A percentile compares a stretch with the other conserved stretches of the same genome.
Evolutionary conservation across 2,329 filamentous ascomycete genomes (phyloP).

Genomic region (Xylaria digitata): DNA sequence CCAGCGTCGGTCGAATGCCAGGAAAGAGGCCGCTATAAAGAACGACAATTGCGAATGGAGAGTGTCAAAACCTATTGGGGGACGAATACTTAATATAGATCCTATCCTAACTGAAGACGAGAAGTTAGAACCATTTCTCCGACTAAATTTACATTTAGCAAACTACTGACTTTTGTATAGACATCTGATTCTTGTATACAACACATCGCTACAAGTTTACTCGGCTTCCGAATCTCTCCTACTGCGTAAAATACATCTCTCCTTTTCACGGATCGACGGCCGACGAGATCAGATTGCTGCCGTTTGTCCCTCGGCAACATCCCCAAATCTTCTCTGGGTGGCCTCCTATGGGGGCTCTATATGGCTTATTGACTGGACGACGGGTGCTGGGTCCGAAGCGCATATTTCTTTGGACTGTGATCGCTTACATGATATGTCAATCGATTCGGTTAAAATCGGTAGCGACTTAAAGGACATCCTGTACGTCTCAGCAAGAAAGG

Average conservation of each 20-base stretch:
- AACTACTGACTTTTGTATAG: constrained; percentile 57
- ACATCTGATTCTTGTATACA: constrained; percentile 79
- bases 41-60: constrained; percentile 59
- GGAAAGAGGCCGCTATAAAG: constrained; percentile 7
- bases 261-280: constrained; percentile 47
- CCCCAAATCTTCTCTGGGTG: constrained; percentile 67
- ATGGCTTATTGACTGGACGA: constrained; percentile 69
- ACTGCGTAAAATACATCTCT: constrained; percentile 74
- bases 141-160: not conserved
- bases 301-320: constrained; percentile 57
- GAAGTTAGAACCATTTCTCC: constrained; percentile 58
- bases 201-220: constrained; percentile 82
- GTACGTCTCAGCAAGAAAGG: constrained; percentile 59
- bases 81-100: constrained; percentile 72
- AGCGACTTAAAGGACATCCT: constrained; percentile 57
- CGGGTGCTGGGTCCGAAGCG: constrained; percentile 55
- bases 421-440: constrained; percentile 59
- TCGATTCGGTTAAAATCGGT: constrained; percentile 55
- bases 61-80: constrained; percentile 72
- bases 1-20: constrained; percentile 27
- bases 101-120: constrained; percentile 71
- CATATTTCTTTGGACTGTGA: constrained; percentile 58
- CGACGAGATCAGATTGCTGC: constrained; percentile 55
- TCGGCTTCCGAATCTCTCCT: constrained; percentile 84
- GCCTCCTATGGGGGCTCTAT: constrained; percentile 68